Percentiles rank a stretch among this genome's conserved stretches.
Evolutionary conservation across 768 basidiomycete genomes (phyloP).

Genomic region (Coprinellus aureogranulatus): DNA sequence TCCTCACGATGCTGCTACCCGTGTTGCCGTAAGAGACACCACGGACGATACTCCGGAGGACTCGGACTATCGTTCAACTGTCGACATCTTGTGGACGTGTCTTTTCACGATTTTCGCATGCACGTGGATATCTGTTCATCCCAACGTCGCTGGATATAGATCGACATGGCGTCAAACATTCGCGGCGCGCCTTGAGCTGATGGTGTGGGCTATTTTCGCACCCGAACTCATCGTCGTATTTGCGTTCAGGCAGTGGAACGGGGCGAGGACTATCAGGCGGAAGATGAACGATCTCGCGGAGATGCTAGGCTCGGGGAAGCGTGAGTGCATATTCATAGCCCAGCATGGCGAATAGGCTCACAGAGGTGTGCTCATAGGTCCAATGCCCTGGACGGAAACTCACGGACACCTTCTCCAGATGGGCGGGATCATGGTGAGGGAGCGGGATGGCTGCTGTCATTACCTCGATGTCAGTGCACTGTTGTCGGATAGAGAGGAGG

Average conservation of each 20-base stretch:
- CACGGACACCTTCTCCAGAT: conserved; percentile 11
- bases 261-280: background rate
- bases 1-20: background rate
- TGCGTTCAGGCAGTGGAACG: conserved; percentile 11
- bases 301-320: background rate
- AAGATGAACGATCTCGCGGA: background rate
- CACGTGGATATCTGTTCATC: conserved; percentile 22
- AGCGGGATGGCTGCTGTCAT: background rate
- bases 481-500: background rate
- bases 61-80: conserved; percentile 8
- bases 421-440: conserved; percentile 9
- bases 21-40: too few species aligned
- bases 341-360: background rate
- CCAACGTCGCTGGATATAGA: conserved; percentile 13
- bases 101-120: conserved; percentile 18
- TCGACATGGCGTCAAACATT: background rate
- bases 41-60: background rate
- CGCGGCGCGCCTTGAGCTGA: background rate
- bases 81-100: conserved; percentile 18
- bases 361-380: background rate
- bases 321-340: background rate
- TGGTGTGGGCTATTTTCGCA: conserved; percentile 11
- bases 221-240: conserved; percentile 11
- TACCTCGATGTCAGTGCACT: background rate
- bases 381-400: conserved; percentile 1